Evolutionary conservation across 441 rosid genomes (phyloP), one percentile per base, ranked within the genome.

Genomic region (Adansonia rubrostipa): DNA sequence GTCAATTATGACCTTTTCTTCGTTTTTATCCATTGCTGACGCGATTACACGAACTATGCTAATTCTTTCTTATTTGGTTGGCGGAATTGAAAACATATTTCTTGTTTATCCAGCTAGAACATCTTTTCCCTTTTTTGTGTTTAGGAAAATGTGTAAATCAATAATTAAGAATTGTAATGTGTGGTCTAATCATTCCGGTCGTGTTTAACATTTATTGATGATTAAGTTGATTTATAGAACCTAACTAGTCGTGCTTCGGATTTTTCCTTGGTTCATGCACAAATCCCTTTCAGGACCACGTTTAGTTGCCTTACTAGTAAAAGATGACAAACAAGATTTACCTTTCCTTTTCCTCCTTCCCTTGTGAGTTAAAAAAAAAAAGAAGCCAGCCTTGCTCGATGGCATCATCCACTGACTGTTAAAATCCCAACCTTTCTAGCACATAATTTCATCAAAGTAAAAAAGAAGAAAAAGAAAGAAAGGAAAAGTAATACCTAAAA

Each of bases 231-330:
- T 75, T 82, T 82, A 79, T 81, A 80, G 82, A 80, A 36, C 67
- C 73, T 73, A 66, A 44, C 57, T 74, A 58, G 74, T 57, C 78
- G 79, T 69, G 53, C 68, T 83, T 20, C 56, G 58, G 81, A 73
- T 79, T 80, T 80, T 47, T 77, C 75, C 70, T 81, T 83, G 82
- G 85, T 82, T 81, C 28, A 15, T 77, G 74, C 79, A 40, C 9
- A 42, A 63, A 81, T 85, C 88, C 60, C 84, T 86, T 85, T 85
- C 84, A 56, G 60, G 80, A 61, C 79, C 82, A 80, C 79, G 73
- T 53, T 77, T 71, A 17, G 28, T 83, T 73, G 79, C 77, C 82
- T 78, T 62, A 57, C 78, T 71, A 65, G 84, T 83, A 36, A 82
- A 77, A 73, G 56, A 74, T 79, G 70, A 57, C 64, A 56, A 68